Evolutionary conservation across 306 rosid genomes (phyloP), one percentile per base, ranked within the genome.

Genomic region (Pyrus betulifolia): DNA sequence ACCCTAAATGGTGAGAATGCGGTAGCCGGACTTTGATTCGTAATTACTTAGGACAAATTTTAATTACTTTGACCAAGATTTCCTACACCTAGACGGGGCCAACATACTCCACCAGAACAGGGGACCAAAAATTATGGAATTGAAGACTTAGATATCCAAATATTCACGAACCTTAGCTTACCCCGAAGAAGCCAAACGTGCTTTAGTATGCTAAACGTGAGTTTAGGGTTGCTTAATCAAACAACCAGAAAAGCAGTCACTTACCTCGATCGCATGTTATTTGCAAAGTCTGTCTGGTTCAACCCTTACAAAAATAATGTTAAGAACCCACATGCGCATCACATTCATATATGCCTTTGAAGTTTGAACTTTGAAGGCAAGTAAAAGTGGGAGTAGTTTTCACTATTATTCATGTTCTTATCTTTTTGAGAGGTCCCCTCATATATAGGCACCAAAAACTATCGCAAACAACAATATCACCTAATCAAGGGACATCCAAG

Each of bases 351-450:
- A n/a, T 71, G n/a, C 75, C 55, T 18, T 51, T 51, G 19, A 49
- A 49, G 21, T 54, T 31, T 71, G 30, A 31, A 71, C 75, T 54
- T 71, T 21, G n/a, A 54, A 71, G 75, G 58, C 23, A 10, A 12
- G n/a, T 54, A 28, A 6, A 52, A 71, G 75, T 54, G 75, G 51
- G 75, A 71, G 59, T 10, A 28, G 25, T 14, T 11, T 21, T 19
- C 31, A 19, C 33, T 42, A 17, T 15, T 25, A 4, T 58, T 72
- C 68, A 1, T 58, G 38, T 23, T 57, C 65, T 55, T 55, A 71
- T 71, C 44, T 73, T 40, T 73, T 38, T 40, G 42, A 10, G 40
- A 73, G 77, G 77, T 60, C 58, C 42, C 69, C 42, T 59, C 69
- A 19, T 23, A 61, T 30, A 4, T 15, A 23, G 66, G 69, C 14